Evolutionary conservation across 305 asterid species (phyloP).

Genomic region (Rubia tinctorum): DNA sequence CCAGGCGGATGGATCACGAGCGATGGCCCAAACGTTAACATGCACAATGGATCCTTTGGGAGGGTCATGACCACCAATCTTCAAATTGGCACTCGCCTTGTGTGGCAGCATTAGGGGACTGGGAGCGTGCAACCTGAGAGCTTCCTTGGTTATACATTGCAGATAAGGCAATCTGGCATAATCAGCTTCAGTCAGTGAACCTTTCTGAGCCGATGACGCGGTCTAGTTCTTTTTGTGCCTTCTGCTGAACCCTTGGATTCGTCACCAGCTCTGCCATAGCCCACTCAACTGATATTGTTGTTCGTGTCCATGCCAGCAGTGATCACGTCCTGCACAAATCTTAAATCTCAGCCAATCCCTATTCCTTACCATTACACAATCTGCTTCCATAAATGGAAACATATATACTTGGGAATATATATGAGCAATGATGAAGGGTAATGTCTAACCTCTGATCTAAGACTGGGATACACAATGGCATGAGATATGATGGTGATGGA

Average conservation of each 20-base stretch:
- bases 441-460: too few species aligned
- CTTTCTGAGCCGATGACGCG: conserved; percentile 38
- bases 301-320: conserved; percentile 72
- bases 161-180: conserved; percentile 52
- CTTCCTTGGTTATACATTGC: conserved; percentile 49
- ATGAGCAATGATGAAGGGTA: not conserved
- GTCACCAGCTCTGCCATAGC: conserved; percentile 56
- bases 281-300: conserved; percentile 63
- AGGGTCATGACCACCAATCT: conserved; percentile 54
- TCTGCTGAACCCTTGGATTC: conserved; percentile 56
- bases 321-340: conserved; percentile 47
- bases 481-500: too few species aligned
- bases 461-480: too few species aligned
- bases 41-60: conserved; percentile 56
- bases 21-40: conserved; percentile 65
- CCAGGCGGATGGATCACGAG: conserved; percentile 54
- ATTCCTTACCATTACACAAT: not conserved
- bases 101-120: conserved; percentile 65
- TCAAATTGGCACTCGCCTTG: conserved; percentile 44
- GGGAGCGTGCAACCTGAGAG: conserved; percentile 62
- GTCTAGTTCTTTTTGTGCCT: conserved; percentile 61
- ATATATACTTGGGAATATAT: too few species aligned
- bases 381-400: conserved; percentile 1
- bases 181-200: conserved; percentile 54
- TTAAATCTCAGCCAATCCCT: not conserved